phyloP scores from a whole-genome alignment of 305 asterid species.

The Solanum aculeatissimum region DNA sequence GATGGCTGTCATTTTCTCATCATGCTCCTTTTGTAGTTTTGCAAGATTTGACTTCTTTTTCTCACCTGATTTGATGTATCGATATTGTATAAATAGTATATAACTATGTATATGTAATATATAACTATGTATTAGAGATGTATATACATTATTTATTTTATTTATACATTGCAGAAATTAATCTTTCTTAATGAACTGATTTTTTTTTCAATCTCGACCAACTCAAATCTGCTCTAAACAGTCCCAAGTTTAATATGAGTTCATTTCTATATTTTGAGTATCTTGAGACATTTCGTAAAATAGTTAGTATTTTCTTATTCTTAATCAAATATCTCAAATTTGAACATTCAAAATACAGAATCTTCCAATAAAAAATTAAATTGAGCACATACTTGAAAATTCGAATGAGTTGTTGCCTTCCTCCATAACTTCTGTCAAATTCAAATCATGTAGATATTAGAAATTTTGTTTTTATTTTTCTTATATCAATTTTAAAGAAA shows the following conservation, averaged over 20 bases:
- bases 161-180: too few species aligned
- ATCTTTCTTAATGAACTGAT: too few species aligned
- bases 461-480: background rate
- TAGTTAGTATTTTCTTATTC: too few species aligned
- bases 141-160: too few species aligned
- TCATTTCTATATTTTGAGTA: too few species aligned
- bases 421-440: background rate
- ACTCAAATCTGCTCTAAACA: too few species aligned
- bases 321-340: too few species aligned
- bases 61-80: background rate
- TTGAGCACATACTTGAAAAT: background rate
- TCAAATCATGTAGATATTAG: background rate
- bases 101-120: background rate
- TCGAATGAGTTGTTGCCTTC: background rate
- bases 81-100: background rate
- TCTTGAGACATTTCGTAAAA: too few species aligned
- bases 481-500: background rate
- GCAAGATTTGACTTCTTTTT: background rate
- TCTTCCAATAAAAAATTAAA: too few species aligned
- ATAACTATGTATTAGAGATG: background rate
- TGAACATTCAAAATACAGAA: too few species aligned
- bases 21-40: constrained; percentile 1
- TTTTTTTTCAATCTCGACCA: too few species aligned
- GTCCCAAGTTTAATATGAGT: too few species aligned
- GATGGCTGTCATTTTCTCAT: background rate